Evolutionary conservation across 1,139 yeast species (phyloP).

Genomic region (Kodamaea plutei): DNA sequence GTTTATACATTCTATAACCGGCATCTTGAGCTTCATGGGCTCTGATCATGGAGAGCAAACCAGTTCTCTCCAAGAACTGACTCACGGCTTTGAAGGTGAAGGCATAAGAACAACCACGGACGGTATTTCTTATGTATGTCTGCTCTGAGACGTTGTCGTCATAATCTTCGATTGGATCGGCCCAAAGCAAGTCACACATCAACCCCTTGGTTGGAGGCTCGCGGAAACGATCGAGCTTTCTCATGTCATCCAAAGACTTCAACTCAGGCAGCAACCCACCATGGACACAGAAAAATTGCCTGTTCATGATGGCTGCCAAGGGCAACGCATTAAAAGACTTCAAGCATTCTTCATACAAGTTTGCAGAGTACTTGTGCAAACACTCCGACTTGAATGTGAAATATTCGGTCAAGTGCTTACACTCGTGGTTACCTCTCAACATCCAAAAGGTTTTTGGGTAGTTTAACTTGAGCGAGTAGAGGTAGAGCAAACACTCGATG

Average conservation of each 20-base stretch:
- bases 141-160: constrained; percentile 61
- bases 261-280: constrained; percentile 95
- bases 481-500: constrained; percentile 77
- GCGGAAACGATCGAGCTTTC: constrained; percentile 69
- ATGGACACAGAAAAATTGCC: constrained; percentile 93
- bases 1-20: constrained; percentile 91
- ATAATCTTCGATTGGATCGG: constrained; percentile 88
- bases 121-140: constrained; percentile 60
- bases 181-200: constrained; percentile 95
- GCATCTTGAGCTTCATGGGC: constrained; percentile 99
- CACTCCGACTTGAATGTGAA: constrained; percentile 93
- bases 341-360: constrained; percentile 72
- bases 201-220: constrained; percentile 94
- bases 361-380: constrained; percentile 70
- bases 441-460: constrained; percentile 76
- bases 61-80: constrained; percentile 73
- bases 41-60: constrained; percentile 76
- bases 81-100: constrained; percentile 85
- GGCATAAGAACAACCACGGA: constrained; percentile 91
- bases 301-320: constrained; percentile 89
- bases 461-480: constrained; percentile 77
- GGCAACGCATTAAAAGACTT: constrained; percentile 85
- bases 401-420: constrained; percentile 88
- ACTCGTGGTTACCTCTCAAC: constrained; percentile 93
- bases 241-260: constrained; percentile 64